These are phyloP conservation scores for Claviceps digitariae DNA, from an alignment of 2,329 filamentous ascomycete species.

Conservation along the genomic window DNA sequence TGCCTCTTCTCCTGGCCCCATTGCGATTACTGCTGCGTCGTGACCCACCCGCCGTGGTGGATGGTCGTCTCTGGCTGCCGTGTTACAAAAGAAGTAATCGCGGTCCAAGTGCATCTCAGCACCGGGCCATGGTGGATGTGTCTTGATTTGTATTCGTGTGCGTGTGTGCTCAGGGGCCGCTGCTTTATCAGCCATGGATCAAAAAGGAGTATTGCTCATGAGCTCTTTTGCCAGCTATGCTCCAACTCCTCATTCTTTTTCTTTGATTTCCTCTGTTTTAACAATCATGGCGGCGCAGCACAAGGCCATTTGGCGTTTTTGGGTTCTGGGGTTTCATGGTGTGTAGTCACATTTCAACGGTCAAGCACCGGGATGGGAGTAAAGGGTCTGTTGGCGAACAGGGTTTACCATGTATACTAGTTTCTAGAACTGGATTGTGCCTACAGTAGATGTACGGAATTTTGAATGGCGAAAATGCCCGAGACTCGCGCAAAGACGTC, in stretches of 20 bases:
- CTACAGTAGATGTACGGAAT: neutral
- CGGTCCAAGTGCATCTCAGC: neutral
- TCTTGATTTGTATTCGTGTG: neutral
- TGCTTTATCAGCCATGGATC: neutral
- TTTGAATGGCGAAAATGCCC: neutral
- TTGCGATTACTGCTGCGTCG: slow-evolving; percentile 33
- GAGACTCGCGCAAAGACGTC: neutral
- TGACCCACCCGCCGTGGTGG: slow-evolving; percentile 5
- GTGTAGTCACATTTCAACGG: neutral
- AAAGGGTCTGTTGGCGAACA: neutral
- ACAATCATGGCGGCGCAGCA: neutral
- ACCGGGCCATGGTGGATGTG: neutral
- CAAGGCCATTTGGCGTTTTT: slow-evolving; percentile 1
- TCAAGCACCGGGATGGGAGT: neutral
- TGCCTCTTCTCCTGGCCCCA: slow-evolving; percentile 38
- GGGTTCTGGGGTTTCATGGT: neutral
- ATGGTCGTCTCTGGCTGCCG: neutral
- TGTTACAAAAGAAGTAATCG: neutral
- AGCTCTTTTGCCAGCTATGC: neutral
- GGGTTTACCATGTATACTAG: slow-evolving; percentile 1
- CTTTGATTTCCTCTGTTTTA: neutral
- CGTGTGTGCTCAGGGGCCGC: neutral
- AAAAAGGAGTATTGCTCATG: neutral
- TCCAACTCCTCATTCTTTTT: neutral
- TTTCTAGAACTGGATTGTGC: neutral